A percentile compares a stretch with the other conserved stretches of the same genome.
These are phyloP conservation scores for Helichrysum umbraculigerum DNA, from an alignment of 129 eudicot genomes.

Conservation along the genomic window DNA sequence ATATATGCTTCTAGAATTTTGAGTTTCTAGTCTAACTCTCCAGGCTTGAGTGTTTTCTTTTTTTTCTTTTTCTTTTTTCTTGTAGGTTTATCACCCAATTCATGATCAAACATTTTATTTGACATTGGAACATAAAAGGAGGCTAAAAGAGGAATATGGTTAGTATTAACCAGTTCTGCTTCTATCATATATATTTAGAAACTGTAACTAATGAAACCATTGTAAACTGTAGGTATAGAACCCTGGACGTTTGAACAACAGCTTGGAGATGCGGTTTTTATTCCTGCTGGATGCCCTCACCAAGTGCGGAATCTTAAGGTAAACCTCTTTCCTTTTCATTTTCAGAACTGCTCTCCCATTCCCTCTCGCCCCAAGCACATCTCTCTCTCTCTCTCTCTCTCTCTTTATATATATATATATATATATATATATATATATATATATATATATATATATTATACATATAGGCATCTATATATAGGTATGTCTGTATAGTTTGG, in stretches of 20 bases:
- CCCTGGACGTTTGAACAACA: slow-evolving; percentile 91
- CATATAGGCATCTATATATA: too few species aligned
- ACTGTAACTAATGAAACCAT: slow-evolving; percentile 14
- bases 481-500: too few species aligned
- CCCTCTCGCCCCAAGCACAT: not conserved
- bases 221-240: slow-evolving; percentile 56
- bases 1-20: not conserved
- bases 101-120: slow-evolving; percentile 90
- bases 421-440: too few species aligned
- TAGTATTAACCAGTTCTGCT: slow-evolving; percentile 21
- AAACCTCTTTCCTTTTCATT: slow-evolving; percentile 14
- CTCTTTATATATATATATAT: not conserved
- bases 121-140: slow-evolving; percentile 67
- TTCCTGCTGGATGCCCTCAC: slow-evolving; percentile 98
- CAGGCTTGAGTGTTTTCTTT: not conserved
- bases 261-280: slow-evolving; percentile 94
- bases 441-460: too few species aligned
- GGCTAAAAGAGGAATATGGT: slow-evolving; percentile 89
- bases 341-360: not conserved
- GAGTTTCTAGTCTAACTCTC: slow-evolving; percentile 1
- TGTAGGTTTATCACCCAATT: slow-evolving; percentile 82
- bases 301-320: slow-evolving; percentile 96
- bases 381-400: not conserved
- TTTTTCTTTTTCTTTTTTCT: not conserved
- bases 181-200: slow-evolving; percentile 9